Percentiles rank a stretch among this genome's conserved stretches.
Conservation (phyloP, 2,329 filamentous ascomycete genomes). For the Venturia nashicola region DNA sequence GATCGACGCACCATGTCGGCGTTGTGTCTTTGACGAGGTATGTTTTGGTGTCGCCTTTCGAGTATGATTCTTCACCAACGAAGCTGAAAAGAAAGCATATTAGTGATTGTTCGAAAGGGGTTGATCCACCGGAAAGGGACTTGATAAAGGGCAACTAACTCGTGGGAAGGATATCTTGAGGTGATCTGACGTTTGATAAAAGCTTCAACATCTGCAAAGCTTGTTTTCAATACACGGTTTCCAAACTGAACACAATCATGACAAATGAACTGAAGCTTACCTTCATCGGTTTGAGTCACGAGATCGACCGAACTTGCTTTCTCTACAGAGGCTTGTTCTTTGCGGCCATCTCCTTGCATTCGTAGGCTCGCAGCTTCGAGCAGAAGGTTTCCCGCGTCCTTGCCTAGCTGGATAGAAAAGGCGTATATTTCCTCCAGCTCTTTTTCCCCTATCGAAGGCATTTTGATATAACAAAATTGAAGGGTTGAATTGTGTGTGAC, state of each 20-base stretch:
- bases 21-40: conserved; percentile 50
- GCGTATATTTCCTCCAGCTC: conserved; percentile 54
- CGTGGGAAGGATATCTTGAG: conserved; percentile 51
- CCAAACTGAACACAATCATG: not conserved
- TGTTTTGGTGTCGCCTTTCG: conserved; percentile 50
- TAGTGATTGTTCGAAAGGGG: not conserved
- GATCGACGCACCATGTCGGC: conserved; percentile 68
- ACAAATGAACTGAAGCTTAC: conserved; percentile 27
- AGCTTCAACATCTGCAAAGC: conserved; percentile 52
- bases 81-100: conserved; percentile 39
- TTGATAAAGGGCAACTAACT: conserved; percentile 35
- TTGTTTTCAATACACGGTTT: not conserved
- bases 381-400: conserved; percentile 56
- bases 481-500: not conserved
- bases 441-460: conserved; percentile 13
- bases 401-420: conserved; percentile 59
- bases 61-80: conserved; percentile 66
- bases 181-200: conserved; percentile 53
- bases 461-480: not conserved
- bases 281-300: conserved; percentile 64
- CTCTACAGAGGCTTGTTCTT: conserved; percentile 38
- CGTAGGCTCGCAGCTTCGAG: conserved; percentile 50
- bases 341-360: conserved; percentile 25
- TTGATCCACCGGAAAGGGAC: not conserved
- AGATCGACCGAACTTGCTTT: conserved; percentile 69